phyloP scores from a whole-genome alignment of 2,329 filamentous ascomycete genomes.

The Claviceps cyperi region DNA sequence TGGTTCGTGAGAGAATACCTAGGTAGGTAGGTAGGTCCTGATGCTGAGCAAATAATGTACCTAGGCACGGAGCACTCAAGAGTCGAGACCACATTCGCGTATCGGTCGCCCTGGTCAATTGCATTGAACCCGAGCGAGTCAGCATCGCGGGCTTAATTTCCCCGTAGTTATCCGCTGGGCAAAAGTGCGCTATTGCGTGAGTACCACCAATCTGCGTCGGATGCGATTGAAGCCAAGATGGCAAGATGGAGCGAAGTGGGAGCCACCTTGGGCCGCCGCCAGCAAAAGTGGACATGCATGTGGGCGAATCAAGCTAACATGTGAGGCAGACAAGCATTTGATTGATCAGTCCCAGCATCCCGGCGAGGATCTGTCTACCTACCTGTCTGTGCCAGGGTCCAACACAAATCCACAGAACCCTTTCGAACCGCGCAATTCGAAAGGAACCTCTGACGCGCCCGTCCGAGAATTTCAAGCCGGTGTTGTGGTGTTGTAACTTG shows the following conservation, averaged over 20 bases:
- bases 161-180: neutral
- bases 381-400: neutral
- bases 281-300: neutral
- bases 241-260: neutral
- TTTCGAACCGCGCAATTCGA: neutral
- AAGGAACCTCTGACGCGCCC: too few species aligned
- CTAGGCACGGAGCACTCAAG: neutral
- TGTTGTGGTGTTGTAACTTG: too few species aligned
- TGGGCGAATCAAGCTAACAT: constrained; percentile 1
- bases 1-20: neutral
- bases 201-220: neutral
- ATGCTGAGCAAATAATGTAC: neutral
- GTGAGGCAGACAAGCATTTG: constrained; percentile 1
- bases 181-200: neutral
- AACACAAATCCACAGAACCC: neutral
- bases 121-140: neutral
- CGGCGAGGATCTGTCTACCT: neutral
- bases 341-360: neutral
- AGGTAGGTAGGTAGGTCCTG: neutral
- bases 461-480: too few species aligned
- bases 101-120: neutral
- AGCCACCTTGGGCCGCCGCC: neutral
- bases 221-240: neutral
- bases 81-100: neutral
- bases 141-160: neutral